phyloP scores from a whole-genome alignment of 2,329 filamentous ascomycete genomes.

The Aspergillus phoenicis region DNA sequence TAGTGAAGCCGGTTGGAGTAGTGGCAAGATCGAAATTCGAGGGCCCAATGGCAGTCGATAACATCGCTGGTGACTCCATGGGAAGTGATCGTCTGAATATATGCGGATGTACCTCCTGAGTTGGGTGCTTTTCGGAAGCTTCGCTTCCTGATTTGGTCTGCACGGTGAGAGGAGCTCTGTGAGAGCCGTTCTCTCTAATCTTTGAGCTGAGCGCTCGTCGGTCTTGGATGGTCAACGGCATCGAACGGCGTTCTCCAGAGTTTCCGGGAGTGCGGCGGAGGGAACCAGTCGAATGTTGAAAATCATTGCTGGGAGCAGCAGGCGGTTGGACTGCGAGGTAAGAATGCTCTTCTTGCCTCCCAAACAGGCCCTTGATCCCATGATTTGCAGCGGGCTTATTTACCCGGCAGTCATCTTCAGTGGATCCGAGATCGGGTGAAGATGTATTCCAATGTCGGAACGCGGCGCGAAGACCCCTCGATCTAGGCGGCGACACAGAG shows the following conservation, averaged over 20 bases:
- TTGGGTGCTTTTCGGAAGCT: conserved; percentile 15
- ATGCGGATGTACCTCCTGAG: conserved; percentile 14
- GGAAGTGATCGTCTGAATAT: conserved; percentile 14
- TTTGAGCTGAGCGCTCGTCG: conserved; percentile 40
- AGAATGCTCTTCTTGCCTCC: conserved; percentile 8
- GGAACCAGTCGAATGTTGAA: not conserved
- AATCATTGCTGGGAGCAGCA: conserved; percentile 2
- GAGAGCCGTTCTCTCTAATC: conserved; percentile 28
- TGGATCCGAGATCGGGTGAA: conserved; percentile 22
- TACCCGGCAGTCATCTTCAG: conserved; percentile 6
- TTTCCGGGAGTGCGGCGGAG: conserved; percentile 23
- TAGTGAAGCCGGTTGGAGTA: conserved; percentile 32
- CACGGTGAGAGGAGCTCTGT: conserved; percentile 32
- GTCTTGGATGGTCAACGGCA: conserved; percentile 38
- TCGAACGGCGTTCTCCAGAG: conserved; percentile 9
- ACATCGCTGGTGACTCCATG: conserved; percentile 25
- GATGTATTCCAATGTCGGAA: conserved; percentile 39
- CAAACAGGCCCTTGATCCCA: not conserved
- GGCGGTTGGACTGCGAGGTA: conserved; percentile 12
- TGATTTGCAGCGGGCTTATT: not conserved
- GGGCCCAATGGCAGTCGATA: conserved; percentile 21
- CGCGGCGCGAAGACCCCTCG: conserved; percentile 41
- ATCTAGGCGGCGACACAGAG: conserved; percentile 42
- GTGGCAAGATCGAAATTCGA: conserved; percentile 21
- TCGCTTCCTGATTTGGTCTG: conserved; percentile 24